Conservation (phyloP, 2,329 filamentous ascomycete species). For the Colletotrichum filicis region DNA sequence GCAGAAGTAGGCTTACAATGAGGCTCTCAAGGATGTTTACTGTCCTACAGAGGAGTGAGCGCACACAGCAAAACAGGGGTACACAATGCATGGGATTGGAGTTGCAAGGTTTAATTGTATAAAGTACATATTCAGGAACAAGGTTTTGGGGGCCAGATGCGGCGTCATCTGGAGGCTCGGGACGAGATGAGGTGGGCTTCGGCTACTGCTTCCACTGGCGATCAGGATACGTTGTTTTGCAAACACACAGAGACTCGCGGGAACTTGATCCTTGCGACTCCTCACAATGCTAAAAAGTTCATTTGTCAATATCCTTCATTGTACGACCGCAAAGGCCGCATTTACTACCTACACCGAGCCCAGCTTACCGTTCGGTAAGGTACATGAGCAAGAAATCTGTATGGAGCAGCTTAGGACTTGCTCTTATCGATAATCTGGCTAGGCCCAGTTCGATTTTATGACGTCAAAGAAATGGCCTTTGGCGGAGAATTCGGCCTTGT, state of each 20-base stretch:
- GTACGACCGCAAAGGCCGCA: not conserved
- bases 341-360: not conserved
- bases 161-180: conserved; percentile 25
- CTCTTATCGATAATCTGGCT: not conserved
- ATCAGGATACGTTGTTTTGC: not conserved
- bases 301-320: not conserved
- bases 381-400: too few relatives aligned
- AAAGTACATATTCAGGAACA: conserved; percentile 6
- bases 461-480: conserved; percentile 7
- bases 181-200: not conserved
- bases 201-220: not conserved
- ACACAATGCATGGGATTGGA: conserved; percentile 31
- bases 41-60: not conserved
- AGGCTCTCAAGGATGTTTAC: not conserved
- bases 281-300: not conserved
- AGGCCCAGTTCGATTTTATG: not conserved
- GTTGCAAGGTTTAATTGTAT: conserved; percentile 25
- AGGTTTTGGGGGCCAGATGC: conserved; percentile 12
- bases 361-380: too few relatives aligned
- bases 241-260: not conserved
- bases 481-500: conserved; percentile 9
- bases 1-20: not conserved
- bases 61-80: not conserved
- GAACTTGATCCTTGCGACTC: not conserved
- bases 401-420: too few relatives aligned